A percentile compares a stretch with the other conserved stretches of the same genome.
Conservation (phyloP, 139 green algal genomes). For the Coelastrella sp. region DNA sequence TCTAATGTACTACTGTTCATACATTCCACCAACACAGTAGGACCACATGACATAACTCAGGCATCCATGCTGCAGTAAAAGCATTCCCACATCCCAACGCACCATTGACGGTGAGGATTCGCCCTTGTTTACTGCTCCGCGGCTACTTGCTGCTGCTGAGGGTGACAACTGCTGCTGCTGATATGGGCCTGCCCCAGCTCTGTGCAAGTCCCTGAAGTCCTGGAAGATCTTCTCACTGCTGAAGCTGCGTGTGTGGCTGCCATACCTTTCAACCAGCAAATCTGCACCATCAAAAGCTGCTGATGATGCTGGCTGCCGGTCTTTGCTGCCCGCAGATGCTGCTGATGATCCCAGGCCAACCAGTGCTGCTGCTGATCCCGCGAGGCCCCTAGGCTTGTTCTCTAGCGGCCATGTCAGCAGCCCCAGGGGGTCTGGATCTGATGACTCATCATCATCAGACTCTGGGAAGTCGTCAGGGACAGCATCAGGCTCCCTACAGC, state of each 20-base stretch:
- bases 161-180: constrained; percentile 16
- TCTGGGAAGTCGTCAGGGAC: constrained; percentile 17
- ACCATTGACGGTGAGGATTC: too few relatives aligned
- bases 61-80: too few relatives aligned
- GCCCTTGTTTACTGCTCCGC: too few relatives aligned
- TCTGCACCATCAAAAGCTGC: neutral
- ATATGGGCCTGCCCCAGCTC: neutral
- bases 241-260: constrained; percentile 48
- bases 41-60: too few relatives aligned
- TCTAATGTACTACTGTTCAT: too few relatives aligned
- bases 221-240: constrained; percentile 51
- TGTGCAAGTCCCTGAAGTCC: constrained; percentile 31
- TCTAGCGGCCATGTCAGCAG: constrained; percentile 33
- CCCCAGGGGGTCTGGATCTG: constrained; percentile 9
- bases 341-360: neutral
- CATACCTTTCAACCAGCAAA: constrained; percentile 3
- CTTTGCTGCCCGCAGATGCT: neutral
- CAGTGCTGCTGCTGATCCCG: constrained; percentile 25
- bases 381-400: constrained; percentile 5
- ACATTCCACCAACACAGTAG: too few relatives aligned
- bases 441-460: constrained; percentile 22
- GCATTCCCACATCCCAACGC: too few relatives aligned
- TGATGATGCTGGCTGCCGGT: neutral
- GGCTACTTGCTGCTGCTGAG: neutral
- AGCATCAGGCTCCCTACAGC: constrained; percentile 19